Evolutionary conservation across 805 yeast species (phyloP).

Genomic region (Torulaspora microellipsoides): DNA sequence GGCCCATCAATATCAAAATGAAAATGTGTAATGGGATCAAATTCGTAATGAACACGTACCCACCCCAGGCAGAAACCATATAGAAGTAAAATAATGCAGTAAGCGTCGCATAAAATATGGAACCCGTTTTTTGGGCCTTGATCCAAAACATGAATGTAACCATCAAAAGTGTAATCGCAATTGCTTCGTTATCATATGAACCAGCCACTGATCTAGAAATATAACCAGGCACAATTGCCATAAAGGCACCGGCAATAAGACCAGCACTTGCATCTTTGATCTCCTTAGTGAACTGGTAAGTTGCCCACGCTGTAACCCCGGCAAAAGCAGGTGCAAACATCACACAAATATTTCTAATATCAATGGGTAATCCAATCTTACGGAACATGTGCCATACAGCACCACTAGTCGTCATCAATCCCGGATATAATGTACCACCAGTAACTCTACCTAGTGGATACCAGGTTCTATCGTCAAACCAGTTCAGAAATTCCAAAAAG

Average conservation of each 20-base stretch:
- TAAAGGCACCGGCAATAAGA: constrained; percentile 83
- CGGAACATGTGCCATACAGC: constrained; percentile 72
- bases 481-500: constrained; percentile 86
- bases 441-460: constrained; percentile 98
- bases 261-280: constrained; percentile 90
- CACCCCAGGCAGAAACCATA: constrained; percentile 99
- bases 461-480: constrained; percentile 99
- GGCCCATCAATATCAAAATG: constrained; percentile 87
- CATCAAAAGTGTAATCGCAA: constrained; percentile 94
- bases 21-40: constrained; percentile 94
- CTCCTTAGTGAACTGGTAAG: constrained; percentile 82
- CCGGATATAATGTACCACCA: constrained; percentile 98
- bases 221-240: constrained; percentile 98
- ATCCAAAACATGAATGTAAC: constrained; percentile 95
- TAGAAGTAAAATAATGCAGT: constrained; percentile 90
- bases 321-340: constrained; percentile 95
- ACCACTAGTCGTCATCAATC: constrained; percentile 96
- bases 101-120: constrained; percentile 74
- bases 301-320: constrained; percentile 84
- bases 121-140: constrained; percentile 86
- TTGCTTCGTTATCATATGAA: constrained; percentile 97
- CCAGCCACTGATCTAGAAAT: constrained; percentile 98
- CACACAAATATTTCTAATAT: constrained; percentile 93
- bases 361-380: constrained; percentile 72
- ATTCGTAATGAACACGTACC: constrained; percentile 97